A percentile compares a stretch with the other conserved stretches of the same genome.
Conservation (phyloP, 108 stramenopile species). For the Discostella stelligeroides region DNA sequence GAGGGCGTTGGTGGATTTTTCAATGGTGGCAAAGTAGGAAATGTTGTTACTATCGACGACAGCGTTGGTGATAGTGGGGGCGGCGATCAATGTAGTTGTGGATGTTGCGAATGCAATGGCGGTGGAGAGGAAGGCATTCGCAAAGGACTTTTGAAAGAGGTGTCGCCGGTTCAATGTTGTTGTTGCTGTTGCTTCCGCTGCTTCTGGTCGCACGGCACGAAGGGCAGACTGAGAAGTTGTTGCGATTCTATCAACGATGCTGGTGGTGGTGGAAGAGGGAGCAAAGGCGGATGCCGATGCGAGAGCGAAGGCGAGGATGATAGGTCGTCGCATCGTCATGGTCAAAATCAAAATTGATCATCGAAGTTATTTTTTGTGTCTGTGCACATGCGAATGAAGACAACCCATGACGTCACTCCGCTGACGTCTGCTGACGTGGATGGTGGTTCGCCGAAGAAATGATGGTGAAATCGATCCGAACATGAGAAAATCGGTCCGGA, state of each 20-base stretch:
- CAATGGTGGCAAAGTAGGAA: slow-evolving; percentile 24
- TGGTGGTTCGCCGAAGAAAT: no score
- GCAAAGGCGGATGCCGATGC: slow-evolving; percentile 2
- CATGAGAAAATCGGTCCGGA: no score
- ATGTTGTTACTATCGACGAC: no score
- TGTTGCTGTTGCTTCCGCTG: not conserved
- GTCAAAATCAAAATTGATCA: no score
- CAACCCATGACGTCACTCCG: no score
- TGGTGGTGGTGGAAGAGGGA: not conserved
- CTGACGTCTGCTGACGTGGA: no score
- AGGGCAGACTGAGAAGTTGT: not conserved
- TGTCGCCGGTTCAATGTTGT: not conserved
- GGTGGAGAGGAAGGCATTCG: not conserved
- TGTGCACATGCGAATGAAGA: no score
- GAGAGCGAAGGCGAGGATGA: not conserved
- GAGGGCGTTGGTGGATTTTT: slow-evolving; percentile 31
- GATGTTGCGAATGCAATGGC: not conserved
- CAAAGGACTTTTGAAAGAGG: not conserved
- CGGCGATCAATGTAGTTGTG: no score
- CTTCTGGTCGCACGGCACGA: not conserved
- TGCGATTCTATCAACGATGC: not conserved
- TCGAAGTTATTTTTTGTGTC: not conserved
- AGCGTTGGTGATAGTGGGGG: not conserved
- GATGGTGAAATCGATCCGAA: no score
- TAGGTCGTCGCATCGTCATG: not conserved